Percentiles rank a stretch among this genome's conserved stretches.
Conservation (phyloP, 495 filamentous ascomycete species). For the Aspergillus saccharolyticus region DNA sequence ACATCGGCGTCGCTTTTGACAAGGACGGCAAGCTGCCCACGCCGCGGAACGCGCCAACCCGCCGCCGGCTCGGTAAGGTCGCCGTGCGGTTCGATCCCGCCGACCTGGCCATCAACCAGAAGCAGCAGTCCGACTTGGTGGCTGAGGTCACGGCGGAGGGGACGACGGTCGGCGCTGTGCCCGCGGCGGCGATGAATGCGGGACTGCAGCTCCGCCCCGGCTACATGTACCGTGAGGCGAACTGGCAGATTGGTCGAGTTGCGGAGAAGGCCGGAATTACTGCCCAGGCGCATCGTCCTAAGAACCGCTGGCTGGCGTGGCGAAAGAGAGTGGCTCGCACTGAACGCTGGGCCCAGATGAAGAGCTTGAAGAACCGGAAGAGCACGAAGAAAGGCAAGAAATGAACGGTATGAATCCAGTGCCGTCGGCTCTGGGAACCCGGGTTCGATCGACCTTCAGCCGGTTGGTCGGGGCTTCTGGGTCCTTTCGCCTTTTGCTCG, state of each 20-base stretch:
- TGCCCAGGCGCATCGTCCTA: slow-evolving; percentile 47
- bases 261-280: slow-evolving; percentile 55
- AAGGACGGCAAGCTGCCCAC: slow-evolving; percentile 66
- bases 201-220: slow-evolving; percentile 55
- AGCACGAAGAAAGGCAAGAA: slow-evolving; percentile 41
- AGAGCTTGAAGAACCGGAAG: slow-evolving; percentile 52
- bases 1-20: slow-evolving; percentile 86
- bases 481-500: slow-evolving; percentile 3
- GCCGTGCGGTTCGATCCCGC: slow-evolving; percentile 38
- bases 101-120: slow-evolving; percentile 5
- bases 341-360: slow-evolving; percentile 52
- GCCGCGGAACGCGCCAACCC: slow-evolving; percentile 56
- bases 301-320: slow-evolving; percentile 60
- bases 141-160: slow-evolving; percentile 25
- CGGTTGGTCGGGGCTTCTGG: neutral
- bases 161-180: slow-evolving; percentile 30
- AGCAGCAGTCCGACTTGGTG: slow-evolving; percentile 30
- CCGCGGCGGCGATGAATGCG: slow-evolving; percentile 21
- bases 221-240: slow-evolving; percentile 78
- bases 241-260: slow-evolving; percentile 74
- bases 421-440: neutral
- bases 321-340: slow-evolving; percentile 51
- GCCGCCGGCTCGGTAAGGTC: slow-evolving; percentile 66
- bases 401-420: neutral
- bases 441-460: neutral